Percentiles rank a stretch among this genome's conserved stretches.
Conservation (phyloP, 495 filamentous ascomycete species). For the Achaetomiella virescens region DNA sequence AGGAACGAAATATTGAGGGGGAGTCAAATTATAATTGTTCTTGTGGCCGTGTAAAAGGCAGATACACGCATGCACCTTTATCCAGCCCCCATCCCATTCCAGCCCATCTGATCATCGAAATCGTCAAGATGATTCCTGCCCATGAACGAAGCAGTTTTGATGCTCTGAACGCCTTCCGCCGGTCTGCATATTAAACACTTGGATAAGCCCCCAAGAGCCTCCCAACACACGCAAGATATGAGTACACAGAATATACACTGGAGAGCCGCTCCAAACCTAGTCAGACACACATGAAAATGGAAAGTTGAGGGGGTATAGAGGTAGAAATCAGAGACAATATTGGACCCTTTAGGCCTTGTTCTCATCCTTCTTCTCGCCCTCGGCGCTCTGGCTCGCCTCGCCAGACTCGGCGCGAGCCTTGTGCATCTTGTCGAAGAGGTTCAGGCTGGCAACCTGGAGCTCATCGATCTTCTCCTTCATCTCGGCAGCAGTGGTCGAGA, state of each 20-base stretch:
- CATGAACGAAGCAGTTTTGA: conserved; percentile 35
- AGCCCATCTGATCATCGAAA: conserved; percentile 26
- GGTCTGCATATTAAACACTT: conserved; percentile 33
- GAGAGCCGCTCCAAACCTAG: conserved; percentile 30
- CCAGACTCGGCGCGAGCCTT: conserved; percentile 70
- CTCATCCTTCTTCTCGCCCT: conserved; percentile 80
- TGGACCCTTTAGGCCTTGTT: conserved; percentile 35
- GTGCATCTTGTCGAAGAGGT: conserved; percentile 99
- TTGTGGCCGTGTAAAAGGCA: conserved; percentile 17
- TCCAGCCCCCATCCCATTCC: conserved; percentile 23
- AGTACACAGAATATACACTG: conserved; percentile 40
- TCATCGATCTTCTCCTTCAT: conserved; percentile 98
- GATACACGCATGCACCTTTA: conserved; percentile 22
- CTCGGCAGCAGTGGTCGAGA: conserved; percentile 73
- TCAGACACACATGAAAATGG: conserved; percentile 28
- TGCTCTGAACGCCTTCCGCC: conserved; percentile 47
- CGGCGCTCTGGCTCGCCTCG: conserved; percentile 48
- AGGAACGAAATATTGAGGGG: conserved; percentile 17
- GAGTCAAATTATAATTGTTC: conserved; percentile 22
- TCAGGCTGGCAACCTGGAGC: conserved; percentile 90
- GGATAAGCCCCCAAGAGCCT: conserved; percentile 21
- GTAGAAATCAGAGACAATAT: conserved; percentile 4
- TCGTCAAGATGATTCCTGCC: conserved; percentile 28
- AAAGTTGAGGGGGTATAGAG: conserved; percentile 21
- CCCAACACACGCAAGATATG: conserved; percentile 32